Base-by-base conservation (phyloP, 495 filamentous ascomycete species). In the Symbiotaphrina buchneri region DNA sequence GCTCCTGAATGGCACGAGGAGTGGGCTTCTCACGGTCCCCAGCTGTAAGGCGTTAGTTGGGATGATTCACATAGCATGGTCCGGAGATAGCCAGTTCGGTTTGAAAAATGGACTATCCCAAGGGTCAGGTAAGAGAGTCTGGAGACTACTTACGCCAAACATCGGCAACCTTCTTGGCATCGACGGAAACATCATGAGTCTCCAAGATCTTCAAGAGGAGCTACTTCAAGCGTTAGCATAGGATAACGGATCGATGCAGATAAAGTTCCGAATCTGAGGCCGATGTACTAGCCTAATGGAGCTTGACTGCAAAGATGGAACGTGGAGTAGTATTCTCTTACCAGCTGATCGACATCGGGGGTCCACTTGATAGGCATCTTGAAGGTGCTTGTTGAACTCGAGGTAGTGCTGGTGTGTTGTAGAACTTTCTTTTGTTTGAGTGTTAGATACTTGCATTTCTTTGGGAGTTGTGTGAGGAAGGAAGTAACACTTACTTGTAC, bases 141-240 rank as follows among this genome's bases (percentile, higher is more conserved):
- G n/a, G 21, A 16, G 25, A 15, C 24, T 14, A 48, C 55, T 47
- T 54, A 59, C 55, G 53, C 59, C 58, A 64, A 14, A 47, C 46
- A 3, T 40, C 47, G 7, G 56, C 48, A 10, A 63, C 48, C 6
- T 42, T 46, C 13, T 47, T 48, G 11, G 40, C 40, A 34, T 61
- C 51, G n/a, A 58, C 43, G 5, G 24, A 40, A 5, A 64, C 18
- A 0, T 53, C 40, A 13, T 55, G 55, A 4, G 53, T 58, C 28
- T 61, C 51, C 4, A 63, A 37, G 30, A 62, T 55, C 22, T 58
- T 63, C 1, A 58, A 33, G 0, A 63, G 42, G 10, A 63, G 53
- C 59, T 61, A 31, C 10, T 35, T 6, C 13, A 22, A 18, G 5
- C 3, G n/a, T n/a, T n/a, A n/a, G n/a, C n/a, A n/a, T n/a, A n/a